Conservation (phyloP, 495 filamentous ascomycete genomes). For the Darksidea phi region DNA sequence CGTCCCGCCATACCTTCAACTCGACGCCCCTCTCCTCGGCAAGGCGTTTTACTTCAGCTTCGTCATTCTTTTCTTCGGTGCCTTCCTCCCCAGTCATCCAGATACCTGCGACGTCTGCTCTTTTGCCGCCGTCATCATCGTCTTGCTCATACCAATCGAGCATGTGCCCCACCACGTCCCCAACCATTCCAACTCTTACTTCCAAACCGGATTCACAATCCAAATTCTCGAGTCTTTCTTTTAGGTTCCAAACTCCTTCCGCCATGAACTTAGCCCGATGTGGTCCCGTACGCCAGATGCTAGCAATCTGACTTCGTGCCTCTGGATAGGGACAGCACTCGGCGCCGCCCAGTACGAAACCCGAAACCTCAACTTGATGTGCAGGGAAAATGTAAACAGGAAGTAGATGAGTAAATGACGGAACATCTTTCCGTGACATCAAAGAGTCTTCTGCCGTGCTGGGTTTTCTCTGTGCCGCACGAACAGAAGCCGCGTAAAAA, state of each 20-base stretch:
- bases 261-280: constrained; percentile 67
- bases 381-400: constrained; percentile 65
- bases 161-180: constrained; percentile 54
- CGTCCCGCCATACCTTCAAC: constrained; percentile 63
- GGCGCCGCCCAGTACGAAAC: constrained; percentile 52
- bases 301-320: constrained; percentile 55
- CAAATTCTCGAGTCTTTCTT: constrained; percentile 53
- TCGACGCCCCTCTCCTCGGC: constrained; percentile 51
- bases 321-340: constrained; percentile 54
- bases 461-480: not conserved
- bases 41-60: constrained; percentile 51
- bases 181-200: constrained; percentile 60
- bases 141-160: constrained; percentile 44
- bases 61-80: constrained; percentile 62
- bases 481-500: constrained; percentile 44
- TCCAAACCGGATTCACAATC: constrained; percentile 54
- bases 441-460: constrained; percentile 14
- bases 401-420: constrained; percentile 59
- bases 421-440: not conserved
- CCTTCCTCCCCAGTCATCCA: constrained; percentile 70
- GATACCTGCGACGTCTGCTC: constrained; percentile 55
- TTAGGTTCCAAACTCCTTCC: constrained; percentile 67
- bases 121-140: not conserved
- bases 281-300: constrained; percentile 66
- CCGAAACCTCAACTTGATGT: constrained; percentile 67